Conservation (phyloP, 2,329 filamentous ascomycete species). For the Pseudogymnoascus sp. region DNA sequence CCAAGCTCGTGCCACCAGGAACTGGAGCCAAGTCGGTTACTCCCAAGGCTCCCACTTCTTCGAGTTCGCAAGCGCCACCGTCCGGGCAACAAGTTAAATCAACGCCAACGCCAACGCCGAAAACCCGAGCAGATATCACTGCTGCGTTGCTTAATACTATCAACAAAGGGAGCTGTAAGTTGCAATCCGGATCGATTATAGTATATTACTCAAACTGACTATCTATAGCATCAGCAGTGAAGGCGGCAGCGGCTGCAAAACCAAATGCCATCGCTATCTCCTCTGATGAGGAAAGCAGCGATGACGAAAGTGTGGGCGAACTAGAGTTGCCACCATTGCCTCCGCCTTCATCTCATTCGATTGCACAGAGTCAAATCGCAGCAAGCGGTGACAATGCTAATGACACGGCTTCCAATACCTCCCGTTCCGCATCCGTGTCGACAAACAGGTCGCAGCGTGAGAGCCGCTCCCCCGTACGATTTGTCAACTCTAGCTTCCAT, state of each 20-base stretch:
- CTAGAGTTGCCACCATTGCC: not conserved
- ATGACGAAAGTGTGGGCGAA: not conserved
- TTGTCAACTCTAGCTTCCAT: constrained; percentile 2
- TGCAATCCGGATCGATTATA: not conserved
- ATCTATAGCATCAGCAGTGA: constrained; percentile 1
- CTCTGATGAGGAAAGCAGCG: constrained; percentile 2
- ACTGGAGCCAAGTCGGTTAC: not conserved
- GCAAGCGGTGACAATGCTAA: constrained; percentile 1
- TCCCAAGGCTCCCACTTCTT: not conserved
- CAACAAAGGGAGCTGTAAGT: constrained; percentile 1
- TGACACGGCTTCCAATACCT: not conserved
- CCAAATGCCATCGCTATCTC: not conserved
- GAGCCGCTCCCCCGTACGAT: constrained; percentile 10
- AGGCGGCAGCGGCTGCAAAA: not conserved
- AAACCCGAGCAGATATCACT: not conserved
- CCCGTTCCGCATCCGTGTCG: constrained; percentile 1
- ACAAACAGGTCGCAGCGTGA: not conserved
- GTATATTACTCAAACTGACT: not conserved
- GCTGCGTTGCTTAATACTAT: constrained; percentile 7
- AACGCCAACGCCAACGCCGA: not conserved
- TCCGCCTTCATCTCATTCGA: not conserved
- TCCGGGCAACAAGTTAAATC: not conserved
- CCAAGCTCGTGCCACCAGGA: not conserved
- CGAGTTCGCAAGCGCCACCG: not conserved
- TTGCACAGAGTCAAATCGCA: not conserved